Percentiles rank a stretch among this genome's conserved stretches.
Evolutionary conservation across 1,284 basidiomycete species (phyloP).

Genomic region (Coniferiporia weirii): DNA sequence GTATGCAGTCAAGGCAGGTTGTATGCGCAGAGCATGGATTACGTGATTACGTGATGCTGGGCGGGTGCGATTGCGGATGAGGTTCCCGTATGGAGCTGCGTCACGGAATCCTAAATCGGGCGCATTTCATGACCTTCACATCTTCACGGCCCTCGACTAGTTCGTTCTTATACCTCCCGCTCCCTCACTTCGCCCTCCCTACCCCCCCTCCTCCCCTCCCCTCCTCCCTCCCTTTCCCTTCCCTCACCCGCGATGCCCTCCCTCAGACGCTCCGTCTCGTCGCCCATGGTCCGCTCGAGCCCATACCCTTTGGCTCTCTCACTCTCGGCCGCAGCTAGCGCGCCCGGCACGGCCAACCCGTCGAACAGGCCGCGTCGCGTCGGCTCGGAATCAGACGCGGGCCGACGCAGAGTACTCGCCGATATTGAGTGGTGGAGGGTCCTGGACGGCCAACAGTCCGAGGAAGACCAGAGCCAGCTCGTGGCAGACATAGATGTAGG

Average conservation of each 20-base stretch:
- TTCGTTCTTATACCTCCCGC: constrained; percentile 50
- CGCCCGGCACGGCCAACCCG: constrained; percentile 3
- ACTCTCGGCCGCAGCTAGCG: constrained; percentile 11
- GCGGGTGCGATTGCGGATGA: too few species aligned
- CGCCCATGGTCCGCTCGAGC: constrained; percentile 15
- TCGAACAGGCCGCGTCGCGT: constrained; percentile 14
- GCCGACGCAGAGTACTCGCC: constrained; percentile 56
- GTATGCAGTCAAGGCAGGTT: too few species aligned
- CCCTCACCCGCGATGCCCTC: constrained; percentile 14
- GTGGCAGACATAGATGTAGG: background rate
- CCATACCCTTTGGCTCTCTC: constrained; percentile 19
- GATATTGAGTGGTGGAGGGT: constrained; percentile 84
- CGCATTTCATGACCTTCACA: constrained; percentile 4
- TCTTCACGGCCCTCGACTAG: constrained; percentile 66
- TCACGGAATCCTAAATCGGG: background rate
- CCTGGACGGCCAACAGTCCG: constrained; percentile 58
- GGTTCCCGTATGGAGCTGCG: too few species aligned
- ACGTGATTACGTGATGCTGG: too few species aligned
- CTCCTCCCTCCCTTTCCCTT: background rate
- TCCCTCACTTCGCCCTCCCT: constrained; percentile 36
- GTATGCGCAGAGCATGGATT: too few species aligned
- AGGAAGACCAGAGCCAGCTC: constrained; percentile 21
- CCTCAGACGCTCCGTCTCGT: constrained; percentile 19
- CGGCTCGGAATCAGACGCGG: constrained; percentile 57
- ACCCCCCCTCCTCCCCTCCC: constrained; percentile 20